Conservation (phyloP, 2,329 filamentous ascomycete species). For the Emmonsia crescens region DNA sequence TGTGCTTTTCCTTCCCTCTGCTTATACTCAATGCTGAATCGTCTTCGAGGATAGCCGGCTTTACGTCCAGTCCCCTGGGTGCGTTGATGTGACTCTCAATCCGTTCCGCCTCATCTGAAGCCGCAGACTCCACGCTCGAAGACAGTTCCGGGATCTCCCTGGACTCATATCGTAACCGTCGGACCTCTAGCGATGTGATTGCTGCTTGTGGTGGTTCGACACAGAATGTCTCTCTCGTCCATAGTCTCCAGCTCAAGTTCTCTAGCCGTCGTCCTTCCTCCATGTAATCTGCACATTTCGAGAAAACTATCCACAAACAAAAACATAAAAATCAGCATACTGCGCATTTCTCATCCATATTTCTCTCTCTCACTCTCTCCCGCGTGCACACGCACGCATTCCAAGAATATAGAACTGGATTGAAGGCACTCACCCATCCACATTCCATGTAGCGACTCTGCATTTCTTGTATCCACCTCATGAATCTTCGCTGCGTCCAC, state of each 20-base stretch:
- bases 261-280: constrained; percentile 86
- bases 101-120: constrained; percentile 49
- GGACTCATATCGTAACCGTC: constrained; percentile 22
- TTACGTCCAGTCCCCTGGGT: constrained; percentile 55
- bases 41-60: constrained; percentile 40
- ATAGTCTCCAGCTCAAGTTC: constrained; percentile 91
- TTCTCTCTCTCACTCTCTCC: background rate
- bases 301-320: constrained; percentile 57
- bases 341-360: background rate
- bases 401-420: background rate
- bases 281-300: constrained; percentile 84
- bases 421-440: constrained; percentile 67
- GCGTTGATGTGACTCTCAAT: constrained; percentile 47
- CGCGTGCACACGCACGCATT: background rate
- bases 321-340: background rate
- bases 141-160: constrained; percentile 63
- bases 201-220: constrained; percentile 50
- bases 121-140: constrained; percentile 63
- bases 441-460: constrained; percentile 90
- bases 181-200: constrained; percentile 37
- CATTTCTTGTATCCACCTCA: constrained; percentile 86
- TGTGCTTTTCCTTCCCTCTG: constrained; percentile 69
- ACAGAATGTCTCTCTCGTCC: constrained; percentile 89
- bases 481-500: constrained; percentile 87
- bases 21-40: constrained; percentile 52